Base-by-base conservation (phyloP, 1,139 yeast genomes). In the Trichomonascaceae sp. region DNA sequence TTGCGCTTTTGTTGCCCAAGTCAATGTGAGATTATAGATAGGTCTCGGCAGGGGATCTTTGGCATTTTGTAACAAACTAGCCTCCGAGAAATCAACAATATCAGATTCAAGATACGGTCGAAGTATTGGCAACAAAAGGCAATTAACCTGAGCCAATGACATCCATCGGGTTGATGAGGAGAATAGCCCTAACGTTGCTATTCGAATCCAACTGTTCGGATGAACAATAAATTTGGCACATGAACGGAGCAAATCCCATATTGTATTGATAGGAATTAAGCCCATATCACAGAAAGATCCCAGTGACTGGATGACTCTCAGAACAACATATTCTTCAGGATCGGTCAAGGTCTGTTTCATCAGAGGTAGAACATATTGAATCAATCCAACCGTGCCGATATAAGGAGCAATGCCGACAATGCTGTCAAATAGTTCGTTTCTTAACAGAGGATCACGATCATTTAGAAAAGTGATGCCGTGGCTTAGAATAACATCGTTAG, bases 401-500 rank as follows among this genome's bases (percentile, higher is more conserved):
- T 81, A 85, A 1, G 91, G 82, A 0, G 95, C 87, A 24, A 95
- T 74, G 0, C 85, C 82, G 6, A 89, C 78, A n/a, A 91, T 81
- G n/a, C 89, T 78, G 43, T 84, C 79, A 47, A 91, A 81, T 62
- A 95, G 84, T 7, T 84, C 83, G 36, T 86, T 72, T 55, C 95
- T 75, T 24, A 93, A 72, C 30, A 82, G 79, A 2, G 85, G 75
- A 63, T 84, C 83, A 51, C 82, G 77, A 65, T 90, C 97, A 67
- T 95, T 95, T 57, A 95, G 72, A 64, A 90, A 95, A 0, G 98
- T 91, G 47, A 93, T 90, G 53, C 91, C 73, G 73, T 95, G 99
- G 46, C 96, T 91, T 50, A 95, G 70, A 15, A 95, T 83, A 46
- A 91, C 76, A 68, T 95, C 98, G 65, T 87, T 90, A 0, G 96